Conservation (phyloP, 305 asterid species). For the Fraxinus xanthoxyloides region DNA sequence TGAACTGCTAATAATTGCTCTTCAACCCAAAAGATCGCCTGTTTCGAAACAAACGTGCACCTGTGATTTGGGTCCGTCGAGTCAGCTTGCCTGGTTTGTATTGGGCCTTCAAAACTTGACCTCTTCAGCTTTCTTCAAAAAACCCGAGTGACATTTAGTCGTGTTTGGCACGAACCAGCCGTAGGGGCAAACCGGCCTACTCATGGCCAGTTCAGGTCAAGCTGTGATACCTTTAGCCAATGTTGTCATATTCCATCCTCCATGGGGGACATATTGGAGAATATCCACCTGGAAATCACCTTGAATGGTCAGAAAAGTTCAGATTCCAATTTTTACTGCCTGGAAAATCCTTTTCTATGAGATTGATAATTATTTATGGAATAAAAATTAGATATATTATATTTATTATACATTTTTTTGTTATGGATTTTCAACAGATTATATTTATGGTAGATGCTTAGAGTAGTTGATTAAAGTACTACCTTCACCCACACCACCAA, state of each 20-base stretch:
- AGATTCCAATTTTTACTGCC: background rate
- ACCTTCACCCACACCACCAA: background rate
- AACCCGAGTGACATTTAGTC: background rate
- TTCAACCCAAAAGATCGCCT: slow-evolving; percentile 2
- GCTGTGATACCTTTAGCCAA: background rate
- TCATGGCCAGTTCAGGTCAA: background rate
- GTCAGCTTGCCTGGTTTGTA: background rate
- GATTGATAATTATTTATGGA: background rate
- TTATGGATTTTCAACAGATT: background rate
- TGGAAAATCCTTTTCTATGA: background rate
- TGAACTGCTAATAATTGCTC: slow-evolving; percentile 27
- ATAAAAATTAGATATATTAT: background rate
- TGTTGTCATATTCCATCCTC: background rate
- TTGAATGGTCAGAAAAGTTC: background rate
- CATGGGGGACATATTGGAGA: background rate
- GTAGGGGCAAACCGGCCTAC: background rate
- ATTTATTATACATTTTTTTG: background rate
- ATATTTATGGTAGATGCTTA: background rate
- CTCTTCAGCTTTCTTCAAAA: background rate
- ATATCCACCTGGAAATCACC: background rate
- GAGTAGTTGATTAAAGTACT: background rate
- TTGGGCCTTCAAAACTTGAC: background rate
- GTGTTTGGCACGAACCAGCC: background rate
- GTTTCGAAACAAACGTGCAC: background rate
- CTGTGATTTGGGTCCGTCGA: background rate